Evolutionary conservation across 306 rosid species (phyloP), one percentile per base, ranked within the genome.

Genomic region (Inga leiocalycina): DNA sequence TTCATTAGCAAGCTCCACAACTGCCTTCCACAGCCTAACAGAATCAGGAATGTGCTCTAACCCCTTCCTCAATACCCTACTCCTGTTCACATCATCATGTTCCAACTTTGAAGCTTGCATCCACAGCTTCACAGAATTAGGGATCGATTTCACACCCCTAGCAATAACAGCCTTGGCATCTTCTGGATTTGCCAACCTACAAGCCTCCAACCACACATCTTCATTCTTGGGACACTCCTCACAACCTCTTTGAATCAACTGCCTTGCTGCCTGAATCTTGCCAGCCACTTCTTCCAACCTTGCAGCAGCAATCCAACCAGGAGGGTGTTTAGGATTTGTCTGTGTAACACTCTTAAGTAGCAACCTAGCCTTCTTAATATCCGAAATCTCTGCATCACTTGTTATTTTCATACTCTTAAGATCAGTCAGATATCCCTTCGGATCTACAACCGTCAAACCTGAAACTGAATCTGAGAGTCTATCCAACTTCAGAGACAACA

Each of bases 191-290:
- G 98, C 88, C 68, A 94, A 74, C 88, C 98, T 85, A 88, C 97
- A 91, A 10, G 97, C 98, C 91, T 94, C 98, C 71, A 94, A 71
- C 98, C 98, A 94, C 64, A 94, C 96, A 75, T 94, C 98, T 84
- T 94, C 97, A 68, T 87, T 94, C 86, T 88, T 90, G 41, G 97
- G 97, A 84, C 98, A 94, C 85, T 93, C 97, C 76, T 94, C 98
- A 78, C 98, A 94, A 41, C 97, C 98, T 88, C 76, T 89, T 84
- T 90, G 87, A 22, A 94, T 94, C 92, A 94, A 84, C 16, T 88
- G 94, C 86, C 97, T 89, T 0, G 98, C 98, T 0, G 88, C 94
- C 84, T 90, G 93, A 77, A 94, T 89, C 91, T 91, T 94, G 12
- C 98, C 98, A 0, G 97, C 98, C 80, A 91, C 90, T 80, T 94